These are phyloP conservation scores for Aspergillus nomiae DNA, from an alignment of 2,329 filamentous ascomycete genomes.

Conservation along the genomic window DNA sequence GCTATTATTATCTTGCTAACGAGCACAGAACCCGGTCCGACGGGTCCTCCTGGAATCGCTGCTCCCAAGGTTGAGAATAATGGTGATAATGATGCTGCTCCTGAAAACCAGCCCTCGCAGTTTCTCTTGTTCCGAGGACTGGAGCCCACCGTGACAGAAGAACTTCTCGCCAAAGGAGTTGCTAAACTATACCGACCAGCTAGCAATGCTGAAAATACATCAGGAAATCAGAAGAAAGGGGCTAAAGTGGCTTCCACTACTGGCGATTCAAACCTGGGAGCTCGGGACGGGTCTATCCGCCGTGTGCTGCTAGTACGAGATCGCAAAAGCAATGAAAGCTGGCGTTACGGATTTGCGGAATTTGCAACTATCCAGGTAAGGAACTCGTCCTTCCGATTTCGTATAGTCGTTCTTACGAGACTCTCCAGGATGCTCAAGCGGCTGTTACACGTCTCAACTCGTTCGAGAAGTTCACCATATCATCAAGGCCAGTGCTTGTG, in stretches of 20 bases:
- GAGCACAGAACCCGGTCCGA: constrained; percentile 24
- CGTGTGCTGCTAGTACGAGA: constrained; percentile 78
- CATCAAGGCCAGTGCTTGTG: constrained; percentile 69
- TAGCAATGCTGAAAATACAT: constrained; percentile 36
- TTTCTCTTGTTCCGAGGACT: constrained; percentile 75
- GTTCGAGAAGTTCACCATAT: constrained; percentile 75
- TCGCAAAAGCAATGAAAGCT: constrained; percentile 68
- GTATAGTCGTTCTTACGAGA: neutral
- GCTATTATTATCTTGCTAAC: constrained; percentile 15
- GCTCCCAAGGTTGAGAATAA: constrained; percentile 50
- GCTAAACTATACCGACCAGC: constrained; percentile 69
- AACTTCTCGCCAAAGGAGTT: constrained; percentile 71
- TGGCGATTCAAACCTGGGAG: constrained; percentile 65
- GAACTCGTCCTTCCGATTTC: neutral
- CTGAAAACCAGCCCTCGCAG: constrained; percentile 66
- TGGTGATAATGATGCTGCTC: constrained; percentile 57
- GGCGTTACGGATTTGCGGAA: constrained; percentile 82
- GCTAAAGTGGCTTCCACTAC: constrained; percentile 58
- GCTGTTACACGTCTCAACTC: constrained; percentile 72
- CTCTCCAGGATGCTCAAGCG: constrained; percentile 64
- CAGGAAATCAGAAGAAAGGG: constrained; percentile 45
- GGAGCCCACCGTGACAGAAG: constrained; percentile 70
- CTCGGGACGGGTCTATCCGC: constrained; percentile 71
- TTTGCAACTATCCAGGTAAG: constrained; percentile 68
- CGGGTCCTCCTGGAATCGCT: constrained; percentile 40